Evolutionary conservation across 441 rosid genomes (phyloP), one percentile per base, ranked within the genome.

Genomic region (Metrosideros polymorpha): DNA sequence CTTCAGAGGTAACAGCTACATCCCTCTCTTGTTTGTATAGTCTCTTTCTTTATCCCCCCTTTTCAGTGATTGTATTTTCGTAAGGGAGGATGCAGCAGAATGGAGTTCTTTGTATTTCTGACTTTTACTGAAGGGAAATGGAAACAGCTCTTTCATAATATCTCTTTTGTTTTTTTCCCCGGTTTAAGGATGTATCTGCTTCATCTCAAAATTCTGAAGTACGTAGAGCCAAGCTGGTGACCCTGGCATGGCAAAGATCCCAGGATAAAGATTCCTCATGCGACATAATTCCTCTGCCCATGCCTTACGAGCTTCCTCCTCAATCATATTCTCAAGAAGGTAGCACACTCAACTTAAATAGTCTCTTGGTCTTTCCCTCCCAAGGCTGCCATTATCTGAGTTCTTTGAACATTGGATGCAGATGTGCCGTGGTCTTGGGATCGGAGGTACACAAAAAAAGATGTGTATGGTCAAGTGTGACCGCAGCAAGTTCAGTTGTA

Each of bases 371-470:
- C 45, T 76, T 86, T n/a, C 17, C 83, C 51, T 91, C 30, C 45
- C 29, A 19, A 83, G 59, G 45, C 52, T 83, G 42, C 49, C 59
- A 47, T 76, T 61, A 55, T 86, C 76, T 71, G 17, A 89, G 85
- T 82, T 55, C 32, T 47, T 61, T 30, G 76, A 51, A 47, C 59
- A 18, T 45, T 71, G 47, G 86, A 61, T 88, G 85, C 96, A 96
- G 99, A 98, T 90, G 91, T 94, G 71, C 98, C 99, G 0, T 96
- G 98, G 99, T 98, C 96, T 42, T 95, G 99, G 99, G 99, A 96
- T 89, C 89, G 96, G 86, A 90, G 85, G 75, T 95, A 98, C 90
- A 89, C 66, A 51, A 91, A 95, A 90, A 95, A 93, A 91, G 99
- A 96, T 89, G 98, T 95, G 76, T 93, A 93, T n/a, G 97, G 99